Base-by-base conservation (phyloP, 805 yeast species). In the Cyberlindnera mississippiensis region DNA sequence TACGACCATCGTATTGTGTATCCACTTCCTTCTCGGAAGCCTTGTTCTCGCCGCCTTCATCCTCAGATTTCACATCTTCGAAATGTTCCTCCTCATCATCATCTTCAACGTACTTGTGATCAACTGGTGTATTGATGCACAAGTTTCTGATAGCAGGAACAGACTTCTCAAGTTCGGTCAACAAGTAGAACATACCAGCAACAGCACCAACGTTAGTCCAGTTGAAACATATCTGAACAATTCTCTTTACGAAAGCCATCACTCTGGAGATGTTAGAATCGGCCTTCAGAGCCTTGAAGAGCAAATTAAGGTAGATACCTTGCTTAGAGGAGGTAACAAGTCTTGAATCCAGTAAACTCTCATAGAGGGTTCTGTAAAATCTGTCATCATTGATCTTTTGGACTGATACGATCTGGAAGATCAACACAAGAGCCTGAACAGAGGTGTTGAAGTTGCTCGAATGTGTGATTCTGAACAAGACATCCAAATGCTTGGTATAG, bases 361-460 rank as follows among this genome's bases (percentile, higher is more conserved):
- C 98, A 62, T 93, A 93, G 40, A 93, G 71, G 0, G 97, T 87
- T 59, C 87, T 77, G 70, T 80, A 91, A 61, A 75, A 93, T 60
- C 98, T 75, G 55, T 81, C 85, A 20, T 71, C 52, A 51, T 73
- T 71, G 52, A 80, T 62, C 20, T 70, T 67, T 48, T 85, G 84
- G 39, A 77, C 71, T 37, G 73, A 61, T 15, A 87, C 75, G 47
- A 93, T 84, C 58, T 88, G 96, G 60, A 83, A 80, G 39, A 93
- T 80, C 56, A 93, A 76, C 28, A 85, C 81, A 51, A 93, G 73
- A 0, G 98, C 96, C 68, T 93, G 99, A 18, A 93, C 81, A 12
- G 95, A 82, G 2, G 99, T 91, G 62, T 87, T 87, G 71, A 91
- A 90, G 61, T 93, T 93, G 19, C 96, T 80, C 14, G 96, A 83